These are phyloP conservation scores for Lycium ferocissimum DNA, from an alignment of 257 asterid species.

Conservation along the genomic window DNA sequence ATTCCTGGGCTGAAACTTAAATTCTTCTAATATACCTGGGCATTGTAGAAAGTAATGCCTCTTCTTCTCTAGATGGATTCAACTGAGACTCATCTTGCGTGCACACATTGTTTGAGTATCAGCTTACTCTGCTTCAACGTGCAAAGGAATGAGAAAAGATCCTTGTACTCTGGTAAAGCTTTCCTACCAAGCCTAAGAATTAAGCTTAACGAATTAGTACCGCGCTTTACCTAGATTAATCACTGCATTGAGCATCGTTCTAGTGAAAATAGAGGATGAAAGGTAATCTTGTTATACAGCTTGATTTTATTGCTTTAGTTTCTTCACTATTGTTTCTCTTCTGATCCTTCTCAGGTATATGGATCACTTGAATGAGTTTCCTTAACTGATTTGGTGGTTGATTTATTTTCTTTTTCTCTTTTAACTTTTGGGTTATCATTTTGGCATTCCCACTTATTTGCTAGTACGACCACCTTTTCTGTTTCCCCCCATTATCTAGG, in stretches of 20 bases:
- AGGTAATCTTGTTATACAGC: not conserved
- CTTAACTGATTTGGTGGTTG: too few species aligned
- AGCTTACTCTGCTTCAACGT: not conserved
- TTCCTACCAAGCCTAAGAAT: not conserved
- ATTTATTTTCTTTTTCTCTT: too few species aligned
- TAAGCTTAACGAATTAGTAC: too few species aligned
- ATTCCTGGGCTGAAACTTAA: not conserved
- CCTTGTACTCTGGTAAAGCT: not conserved
- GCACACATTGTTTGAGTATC: not conserved
- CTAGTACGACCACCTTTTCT: too few species aligned
- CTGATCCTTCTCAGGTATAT: not conserved
- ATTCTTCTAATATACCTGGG: too few species aligned
- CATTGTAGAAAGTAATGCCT: not conserved
- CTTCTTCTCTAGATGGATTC: not conserved
- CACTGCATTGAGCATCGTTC: not conserved
- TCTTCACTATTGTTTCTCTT: too few species aligned
- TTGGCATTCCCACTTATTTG: too few species aligned
- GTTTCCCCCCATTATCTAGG: too few species aligned
- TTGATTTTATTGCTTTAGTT: not conserved
- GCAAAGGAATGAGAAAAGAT: not conserved
- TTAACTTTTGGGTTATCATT: too few species aligned
- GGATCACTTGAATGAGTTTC: not conserved
- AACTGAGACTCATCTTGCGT: not conserved
- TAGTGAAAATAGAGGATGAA: not conserved
- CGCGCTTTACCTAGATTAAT: too few species aligned